Evolutionary conservation across 2,329 filamentous ascomycete genomes (phyloP), one percentile per base, ranked within the genome.

Genomic region (Neoarthrinium moseri): DNA sequence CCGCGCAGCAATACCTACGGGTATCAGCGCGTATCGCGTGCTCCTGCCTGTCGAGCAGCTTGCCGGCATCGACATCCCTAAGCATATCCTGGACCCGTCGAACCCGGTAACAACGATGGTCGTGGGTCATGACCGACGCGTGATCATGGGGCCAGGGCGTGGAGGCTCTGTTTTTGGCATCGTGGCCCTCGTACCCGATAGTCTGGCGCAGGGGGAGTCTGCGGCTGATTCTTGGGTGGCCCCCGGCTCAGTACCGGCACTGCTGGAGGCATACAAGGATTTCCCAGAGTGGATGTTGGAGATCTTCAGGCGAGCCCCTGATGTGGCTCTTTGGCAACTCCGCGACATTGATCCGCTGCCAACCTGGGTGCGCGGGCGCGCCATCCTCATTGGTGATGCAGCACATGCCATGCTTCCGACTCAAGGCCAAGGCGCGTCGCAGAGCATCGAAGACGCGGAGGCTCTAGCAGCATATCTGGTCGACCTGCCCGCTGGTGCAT

Each of bases 71-170:
- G 39, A 47, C 6, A 35, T 55, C 1, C 51, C 45, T 4, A 51
- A 50, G 57, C 37, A 56, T 1, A 52, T 61, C 4, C 60, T 72
- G n/a, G 55, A 70, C 13, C 66, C 68, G n/a, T 48, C 55, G 12
- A 56, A 66, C 4, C 60, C 69, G 1, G 63, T 61, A 41, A 75
- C 72, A 2, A 69, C 69, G 1, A 75, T 75, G 72, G 58, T 75
- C 2, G 57, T 75, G 46, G 71, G 64, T 0, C 66, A 72, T 23
- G 60, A 68, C 22, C 57, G 63, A 17, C 59, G 69, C 12, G 51
- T 72, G n/a, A 65, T 75, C 27, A 73, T 74, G 69, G 72, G 71
- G 3, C 72, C 72, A 2, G 70, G 65, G 1, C 56, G 72, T 5
- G 56, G 66, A 12, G 67, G 66, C 0, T 57, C 64, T 4, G 51